Evolutionary conservation across 2,329 filamentous ascomycete genomes (phyloP).

Genomic region (Monosporascus cannonballus): DNA sequence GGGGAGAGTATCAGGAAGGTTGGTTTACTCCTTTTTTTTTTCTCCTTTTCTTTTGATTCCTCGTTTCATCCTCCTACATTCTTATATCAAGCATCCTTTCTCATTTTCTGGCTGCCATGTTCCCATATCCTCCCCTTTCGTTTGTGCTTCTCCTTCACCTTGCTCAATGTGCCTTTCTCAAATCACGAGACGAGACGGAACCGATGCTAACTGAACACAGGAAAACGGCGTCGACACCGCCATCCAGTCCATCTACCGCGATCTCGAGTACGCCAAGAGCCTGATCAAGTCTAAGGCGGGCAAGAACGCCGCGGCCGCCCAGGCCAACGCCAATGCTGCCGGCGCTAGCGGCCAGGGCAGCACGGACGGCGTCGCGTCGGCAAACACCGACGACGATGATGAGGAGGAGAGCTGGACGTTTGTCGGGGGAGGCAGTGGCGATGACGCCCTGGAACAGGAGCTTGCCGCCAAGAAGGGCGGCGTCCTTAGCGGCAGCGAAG

Average conservation of each 20-base stretch:
- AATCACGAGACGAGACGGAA: not conserved
- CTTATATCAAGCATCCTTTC: too few relatives aligned
- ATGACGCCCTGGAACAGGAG: constrained; percentile 29
- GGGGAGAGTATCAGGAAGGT: constrained; percentile 85
- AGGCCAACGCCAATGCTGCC: constrained; percentile 20
- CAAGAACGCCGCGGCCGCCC: constrained; percentile 38
- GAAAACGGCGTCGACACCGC: constrained; percentile 87
- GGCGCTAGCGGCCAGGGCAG: constrained; percentile 20
- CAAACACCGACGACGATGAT: constrained; percentile 51
- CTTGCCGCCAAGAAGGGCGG: constrained; percentile 22
- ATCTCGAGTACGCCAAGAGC: constrained; percentile 85
- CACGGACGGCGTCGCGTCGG: constrained; percentile 25
- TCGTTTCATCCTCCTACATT: too few relatives aligned
- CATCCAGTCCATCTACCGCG: constrained; percentile 88
- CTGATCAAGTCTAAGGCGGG: constrained; percentile 63
- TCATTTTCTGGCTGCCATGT: too few relatives aligned
- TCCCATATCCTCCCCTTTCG: too few relatives aligned
- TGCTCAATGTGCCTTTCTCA: too few relatives aligned
- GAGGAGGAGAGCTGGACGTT: constrained; percentile 90
- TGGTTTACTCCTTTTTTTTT: constrained; percentile 28
- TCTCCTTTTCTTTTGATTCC: too few relatives aligned
- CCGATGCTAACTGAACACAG: constrained; percentile 39
- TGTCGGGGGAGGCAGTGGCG: constrained; percentile 53
- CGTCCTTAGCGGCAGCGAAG: not conserved
- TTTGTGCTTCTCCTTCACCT: not conserved